Percentiles rank a stretch among this genome's conserved stretches.
Conservation (phyloP, 305 asterid genomes). For the Ilex paraguariensis region DNA sequence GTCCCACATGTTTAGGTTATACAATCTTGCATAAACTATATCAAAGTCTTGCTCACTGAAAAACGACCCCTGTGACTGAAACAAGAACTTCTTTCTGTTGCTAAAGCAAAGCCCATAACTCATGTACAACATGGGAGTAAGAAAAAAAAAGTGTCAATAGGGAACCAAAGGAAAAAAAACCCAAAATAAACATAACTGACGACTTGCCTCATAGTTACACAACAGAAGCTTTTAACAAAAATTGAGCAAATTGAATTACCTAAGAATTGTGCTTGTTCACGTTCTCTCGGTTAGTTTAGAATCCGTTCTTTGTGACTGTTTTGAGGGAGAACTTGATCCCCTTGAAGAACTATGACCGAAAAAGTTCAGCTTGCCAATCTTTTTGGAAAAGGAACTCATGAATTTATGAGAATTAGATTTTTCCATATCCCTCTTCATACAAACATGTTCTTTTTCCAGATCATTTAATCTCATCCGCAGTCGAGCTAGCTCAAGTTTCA, state of each 20-base stretch:
- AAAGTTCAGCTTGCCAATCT: constrained; percentile 56
- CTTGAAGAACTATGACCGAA: constrained; percentile 52
- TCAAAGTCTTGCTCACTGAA: too few relatives aligned
- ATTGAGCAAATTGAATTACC: constrained; percentile 3
- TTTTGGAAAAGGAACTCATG: constrained; percentile 53
- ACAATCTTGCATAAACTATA: too few relatives aligned
- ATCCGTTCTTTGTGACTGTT: constrained; percentile 70
- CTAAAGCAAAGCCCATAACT: constrained; percentile 25
- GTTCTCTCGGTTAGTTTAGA: constrained; percentile 59
- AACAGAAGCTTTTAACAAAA: not conserved
- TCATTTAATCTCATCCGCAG: constrained; percentile 83
- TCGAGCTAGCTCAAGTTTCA: constrained; percentile 84
- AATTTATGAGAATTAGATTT: constrained; percentile 54
- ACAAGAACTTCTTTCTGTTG: constrained; percentile 7
- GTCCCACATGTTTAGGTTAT: too few relatives aligned
- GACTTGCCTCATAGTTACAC: constrained; percentile 17
- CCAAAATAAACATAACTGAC: constrained; percentile 7
- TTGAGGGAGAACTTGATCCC: constrained; percentile 64
- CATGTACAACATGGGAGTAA: constrained; percentile 25
- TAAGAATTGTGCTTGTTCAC: constrained; percentile 23
- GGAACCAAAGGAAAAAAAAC: not conserved
- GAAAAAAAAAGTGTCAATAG: not conserved
- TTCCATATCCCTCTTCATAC: constrained; percentile 76
- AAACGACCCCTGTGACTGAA: too few relatives aligned
- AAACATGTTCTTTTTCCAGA: constrained; percentile 84